These are phyloP conservation scores for Firmiana major DNA, from an alignment of 345 rosid species.

Conservation along the genomic window DNA sequence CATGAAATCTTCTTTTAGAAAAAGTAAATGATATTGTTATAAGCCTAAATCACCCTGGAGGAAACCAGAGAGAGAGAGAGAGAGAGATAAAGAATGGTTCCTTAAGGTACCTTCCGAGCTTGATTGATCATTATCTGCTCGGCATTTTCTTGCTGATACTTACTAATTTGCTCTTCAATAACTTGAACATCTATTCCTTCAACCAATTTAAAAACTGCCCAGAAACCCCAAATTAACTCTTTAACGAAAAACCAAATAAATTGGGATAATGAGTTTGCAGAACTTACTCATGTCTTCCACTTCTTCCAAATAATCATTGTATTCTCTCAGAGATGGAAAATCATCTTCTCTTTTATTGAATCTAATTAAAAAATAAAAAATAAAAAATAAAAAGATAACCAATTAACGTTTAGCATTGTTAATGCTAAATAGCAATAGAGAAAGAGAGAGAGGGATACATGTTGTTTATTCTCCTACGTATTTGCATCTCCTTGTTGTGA, in stretches of 20 bases:
- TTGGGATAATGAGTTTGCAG: conserved; percentile 12
- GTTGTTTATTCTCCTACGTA: conserved; percentile 67
- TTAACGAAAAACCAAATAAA: not conserved
- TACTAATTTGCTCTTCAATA: conserved; percentile 66
- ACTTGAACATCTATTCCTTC: conserved; percentile 72
- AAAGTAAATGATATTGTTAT: not conserved
- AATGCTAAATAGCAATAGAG: not conserved
- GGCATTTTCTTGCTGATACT: conserved; percentile 78
- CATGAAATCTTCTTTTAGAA: not conserved
- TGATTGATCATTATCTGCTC: conserved; percentile 84
- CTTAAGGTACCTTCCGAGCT: conserved; percentile 63
- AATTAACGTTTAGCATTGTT: not conserved
- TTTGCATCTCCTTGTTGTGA: conserved; percentile 57
- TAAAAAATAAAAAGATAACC: no score
- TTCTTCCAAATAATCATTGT: conserved; percentile 92
- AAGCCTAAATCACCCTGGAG: not conserved
- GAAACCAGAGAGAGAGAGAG: not conserved
- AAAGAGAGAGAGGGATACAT: conserved; percentile 39
- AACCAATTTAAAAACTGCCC: conserved; percentile 58
- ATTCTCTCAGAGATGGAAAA: conserved; percentile 70
- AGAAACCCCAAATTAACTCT: not conserved
- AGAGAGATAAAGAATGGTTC: not conserved
- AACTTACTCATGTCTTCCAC: conserved; percentile 92
- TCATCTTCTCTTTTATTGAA: conserved; percentile 88
- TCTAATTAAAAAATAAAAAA: conserved; percentile 30